phyloP scores from a whole-genome alignment of 2,329 filamentous ascomycete species.

The Nemania abortiva region DNA sequence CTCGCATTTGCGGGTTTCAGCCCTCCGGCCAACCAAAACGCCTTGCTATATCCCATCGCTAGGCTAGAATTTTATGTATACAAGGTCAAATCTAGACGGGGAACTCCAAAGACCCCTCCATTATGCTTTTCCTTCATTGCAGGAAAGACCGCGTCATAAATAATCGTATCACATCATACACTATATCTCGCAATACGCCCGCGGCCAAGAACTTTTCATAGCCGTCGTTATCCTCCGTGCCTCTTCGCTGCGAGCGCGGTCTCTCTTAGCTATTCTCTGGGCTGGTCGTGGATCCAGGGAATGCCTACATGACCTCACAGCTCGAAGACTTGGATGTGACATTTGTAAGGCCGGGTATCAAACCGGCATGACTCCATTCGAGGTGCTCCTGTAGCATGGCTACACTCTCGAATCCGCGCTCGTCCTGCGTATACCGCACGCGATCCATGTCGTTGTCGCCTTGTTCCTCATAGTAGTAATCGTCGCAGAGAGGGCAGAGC shows the following conservation, averaged over 20 bases:
- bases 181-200: background rate
- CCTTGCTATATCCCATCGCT: constrained; percentile 35
- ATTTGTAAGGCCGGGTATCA: constrained; percentile 46
- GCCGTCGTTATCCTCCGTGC: background rate
- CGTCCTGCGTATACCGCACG: constrained; percentile 61
- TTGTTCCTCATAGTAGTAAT: constrained; percentile 61
- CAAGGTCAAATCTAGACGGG: constrained; percentile 12
- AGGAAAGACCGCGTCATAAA: constrained; percentile 23
- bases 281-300: background rate
- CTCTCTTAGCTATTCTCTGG: background rate
- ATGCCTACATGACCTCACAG: constrained; percentile 61
- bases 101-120: constrained; percentile 4
- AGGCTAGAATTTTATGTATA: constrained; percentile 30
- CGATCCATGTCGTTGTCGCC: constrained; percentile 65
- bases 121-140: background rate
- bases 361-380: constrained; percentile 65
- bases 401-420: constrained; percentile 62
- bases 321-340: constrained; percentile 52
- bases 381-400: constrained; percentile 65
- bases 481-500: constrained; percentile 69
- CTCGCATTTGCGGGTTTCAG: constrained; percentile 23
- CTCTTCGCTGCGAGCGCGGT: background rate
- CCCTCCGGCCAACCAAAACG: constrained; percentile 30
- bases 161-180: constrained; percentile 28
- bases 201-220: constrained; percentile 1